These are phyloP conservation scores for Phytophthora crassamura DNA, from an alignment of 352 stramenopile genomes.

Conservation along the genomic window DNA sequence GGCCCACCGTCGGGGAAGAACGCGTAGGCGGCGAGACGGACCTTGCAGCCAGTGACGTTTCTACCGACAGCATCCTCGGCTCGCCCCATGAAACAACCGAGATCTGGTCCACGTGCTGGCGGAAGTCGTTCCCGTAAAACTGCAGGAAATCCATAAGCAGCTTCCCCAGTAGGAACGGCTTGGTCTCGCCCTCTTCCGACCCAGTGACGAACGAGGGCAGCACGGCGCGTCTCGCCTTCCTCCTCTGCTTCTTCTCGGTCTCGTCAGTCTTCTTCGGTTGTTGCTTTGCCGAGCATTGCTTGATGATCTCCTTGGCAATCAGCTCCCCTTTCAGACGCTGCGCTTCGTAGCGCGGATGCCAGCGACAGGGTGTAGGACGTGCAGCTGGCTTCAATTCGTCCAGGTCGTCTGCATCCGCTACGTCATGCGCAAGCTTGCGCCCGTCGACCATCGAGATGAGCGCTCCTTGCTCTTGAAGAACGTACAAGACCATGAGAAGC, in stretches of 20 bases:
- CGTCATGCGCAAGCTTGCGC: conserved; percentile 14
- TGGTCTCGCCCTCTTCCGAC: conserved; percentile 37
- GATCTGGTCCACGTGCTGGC: conserved; percentile 75
- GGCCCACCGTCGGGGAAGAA: conserved; percentile 19
- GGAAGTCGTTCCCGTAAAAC: conserved; percentile 86
- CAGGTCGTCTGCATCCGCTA: conserved; percentile 26
- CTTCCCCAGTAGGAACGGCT: conserved; percentile 74
- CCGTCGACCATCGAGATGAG: conserved; percentile 36
- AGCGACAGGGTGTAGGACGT: conserved; percentile 11
- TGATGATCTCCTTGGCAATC: conserved; percentile 61
- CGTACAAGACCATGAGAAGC: conserved; percentile 78
- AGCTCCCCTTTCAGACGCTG: conserved; percentile 56
- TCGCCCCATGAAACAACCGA: conserved; percentile 46
- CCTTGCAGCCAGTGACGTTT: conserved; percentile 16
- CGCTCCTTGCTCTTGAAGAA: conserved; percentile 69
- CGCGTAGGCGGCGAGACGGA: conserved; percentile 24
- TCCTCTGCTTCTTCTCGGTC: conserved; percentile 18
- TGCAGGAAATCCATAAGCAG: conserved; percentile 86
- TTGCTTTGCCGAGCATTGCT: conserved; percentile 48
- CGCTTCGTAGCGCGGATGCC: conserved; percentile 48
- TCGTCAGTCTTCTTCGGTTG: conserved; percentile 37
- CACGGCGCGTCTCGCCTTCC: conserved; percentile 38
- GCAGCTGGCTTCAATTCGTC: conserved; percentile 29
- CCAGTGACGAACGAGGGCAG: conserved; percentile 48
- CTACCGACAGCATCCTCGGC: conserved; percentile 16